Evolutionary conservation across 345 rosid genomes (phyloP).

Genomic region (Cardamine chenopodiifolia): DNA sequence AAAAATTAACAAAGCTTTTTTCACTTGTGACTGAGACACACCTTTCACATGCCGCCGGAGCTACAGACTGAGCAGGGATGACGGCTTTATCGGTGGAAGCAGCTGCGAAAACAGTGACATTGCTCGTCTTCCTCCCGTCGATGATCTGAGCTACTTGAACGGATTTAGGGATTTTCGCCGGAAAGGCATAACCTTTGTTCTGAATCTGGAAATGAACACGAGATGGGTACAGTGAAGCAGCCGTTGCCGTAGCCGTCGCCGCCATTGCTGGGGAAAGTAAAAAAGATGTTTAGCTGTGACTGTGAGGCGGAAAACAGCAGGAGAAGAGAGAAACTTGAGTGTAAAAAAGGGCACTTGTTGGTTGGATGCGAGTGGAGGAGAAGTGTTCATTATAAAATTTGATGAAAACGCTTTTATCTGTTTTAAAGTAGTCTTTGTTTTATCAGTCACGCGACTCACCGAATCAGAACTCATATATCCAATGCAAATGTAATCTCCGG

Average conservation of each 20-base stretch:
- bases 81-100: slow-evolving; percentile 34
- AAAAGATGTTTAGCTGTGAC: slow-evolving; percentile 14
- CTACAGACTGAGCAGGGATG: slow-evolving; percentile 27
- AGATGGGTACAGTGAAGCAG: slow-evolving; percentile 26
- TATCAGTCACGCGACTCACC: background rate
- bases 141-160: slow-evolving; percentile 26
- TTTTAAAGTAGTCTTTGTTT: background rate
- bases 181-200: slow-evolving; percentile 24
- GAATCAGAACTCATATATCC: background rate
- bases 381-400: background rate
- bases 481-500: background rate
- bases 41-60: slow-evolving; percentile 21
- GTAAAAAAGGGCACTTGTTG: slow-evolving; percentile 2
- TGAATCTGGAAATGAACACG: slow-evolving; percentile 17
- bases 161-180: slow-evolving; percentile 23
- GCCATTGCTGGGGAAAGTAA: slow-evolving; percentile 33
- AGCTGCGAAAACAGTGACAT: slow-evolving; percentile 34
- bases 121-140: slow-evolving; percentile 35
- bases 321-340: slow-evolving; percentile 14
- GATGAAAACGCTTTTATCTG: background rate
- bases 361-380: slow-evolving; percentile 27
- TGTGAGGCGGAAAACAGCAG: slow-evolving; percentile 40
- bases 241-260: slow-evolving; percentile 30
- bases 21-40: background rate
- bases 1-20: slow-evolving; percentile 5